A percentile compares a stretch with the other conserved stretches of the same genome.
Conservation (phyloP, 257 asterid genomes). For the Phtheirospermum japonicum region DNA sequence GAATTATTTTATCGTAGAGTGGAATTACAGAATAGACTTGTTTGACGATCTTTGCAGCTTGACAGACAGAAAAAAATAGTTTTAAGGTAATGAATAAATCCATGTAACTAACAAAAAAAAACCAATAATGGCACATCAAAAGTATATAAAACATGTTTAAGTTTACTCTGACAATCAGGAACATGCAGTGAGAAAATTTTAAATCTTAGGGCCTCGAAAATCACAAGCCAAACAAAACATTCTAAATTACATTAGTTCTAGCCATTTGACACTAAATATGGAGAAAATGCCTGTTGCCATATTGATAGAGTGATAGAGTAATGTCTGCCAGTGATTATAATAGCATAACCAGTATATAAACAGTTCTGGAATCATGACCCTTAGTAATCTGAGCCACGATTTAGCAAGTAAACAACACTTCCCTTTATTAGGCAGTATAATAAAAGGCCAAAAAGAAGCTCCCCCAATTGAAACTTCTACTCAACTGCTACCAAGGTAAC, state of each 20-base stretch:
- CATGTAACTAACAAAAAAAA: conserved; percentile 1
- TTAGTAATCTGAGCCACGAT: background rate
- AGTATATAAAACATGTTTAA: conserved; percentile 16
- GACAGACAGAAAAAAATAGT: conserved; percentile 28
- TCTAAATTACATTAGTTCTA: background rate
- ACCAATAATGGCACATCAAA: conserved; percentile 16
- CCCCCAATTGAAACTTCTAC: background rate
- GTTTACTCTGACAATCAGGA: conserved; percentile 11
- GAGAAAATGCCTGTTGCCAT: background rate
- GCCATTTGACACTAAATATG: background rate
- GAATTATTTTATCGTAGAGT: conserved; percentile 75
- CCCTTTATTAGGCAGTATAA: background rate
- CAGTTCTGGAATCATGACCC: conserved; percentile 3
- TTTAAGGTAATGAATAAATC: conserved; percentile 8
- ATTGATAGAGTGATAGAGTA: background rate
- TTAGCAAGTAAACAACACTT: background rate
- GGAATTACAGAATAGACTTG: conserved; percentile 91
- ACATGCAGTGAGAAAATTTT: conserved; percentile 17
- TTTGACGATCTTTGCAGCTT: conserved; percentile 91
- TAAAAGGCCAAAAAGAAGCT: conserved; percentile 1
- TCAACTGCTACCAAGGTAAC: background rate
- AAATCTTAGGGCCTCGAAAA: conserved; percentile 19
- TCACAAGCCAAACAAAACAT: background rate
- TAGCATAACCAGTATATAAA: background rate
- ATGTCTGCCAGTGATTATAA: background rate